Evolutionary conservation across 129 eudicot species (phyloP), one percentile per base, ranked within the genome.

Genomic region (Erigeron canadensis): DNA sequence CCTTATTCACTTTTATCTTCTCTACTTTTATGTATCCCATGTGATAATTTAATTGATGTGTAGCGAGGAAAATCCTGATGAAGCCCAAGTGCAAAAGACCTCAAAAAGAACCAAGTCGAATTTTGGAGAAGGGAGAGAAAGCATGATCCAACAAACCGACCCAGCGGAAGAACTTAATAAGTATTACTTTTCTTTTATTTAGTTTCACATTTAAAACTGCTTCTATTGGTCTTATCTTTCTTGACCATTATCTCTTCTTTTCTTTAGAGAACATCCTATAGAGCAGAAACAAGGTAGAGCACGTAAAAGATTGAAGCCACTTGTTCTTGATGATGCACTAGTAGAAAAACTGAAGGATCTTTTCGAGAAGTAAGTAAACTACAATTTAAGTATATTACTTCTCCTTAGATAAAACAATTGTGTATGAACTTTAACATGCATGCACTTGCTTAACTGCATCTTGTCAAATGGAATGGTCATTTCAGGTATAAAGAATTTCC

Each of bases 401-500:
- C 13, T 23, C 17, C 17, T 67, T 58, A 42, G n/a, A 70, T 51
- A 53, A 69, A 48, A 34, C 22, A 75, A 5, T 64, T 38, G 18
- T 16, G 8, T 21, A 64, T 37, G 13, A 59, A 43, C 40, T n/a
- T 6, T 62, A 22, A 70, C 56, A 68, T 4, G 13, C 60, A 41
- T 59, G 19, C 63, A 79, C 55, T 60, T 69, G 7, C 71, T 71
- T 64, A 71, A 37, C 54, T 56, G 63, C 10, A 66, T 37, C 57
- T 54, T 71, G 65, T 43, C 62, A 45, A 69, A 62, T 68, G 66
- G 10, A 73, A 50, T 76, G 73, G 23, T 44, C 41, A 23, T 82
- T 80, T 41, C 63, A 92, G 98, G 77, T 87, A 83, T 72, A 92
- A 83, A 72, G 95, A 85, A 58, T 66, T 68, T 77, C 81, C 70